A percentile compares a stretch with the other conserved stretches of the same genome.
Evolutionary conservation across 345 rosid genomes (phyloP).

Genomic region (Salix arbutifolia): DNA sequence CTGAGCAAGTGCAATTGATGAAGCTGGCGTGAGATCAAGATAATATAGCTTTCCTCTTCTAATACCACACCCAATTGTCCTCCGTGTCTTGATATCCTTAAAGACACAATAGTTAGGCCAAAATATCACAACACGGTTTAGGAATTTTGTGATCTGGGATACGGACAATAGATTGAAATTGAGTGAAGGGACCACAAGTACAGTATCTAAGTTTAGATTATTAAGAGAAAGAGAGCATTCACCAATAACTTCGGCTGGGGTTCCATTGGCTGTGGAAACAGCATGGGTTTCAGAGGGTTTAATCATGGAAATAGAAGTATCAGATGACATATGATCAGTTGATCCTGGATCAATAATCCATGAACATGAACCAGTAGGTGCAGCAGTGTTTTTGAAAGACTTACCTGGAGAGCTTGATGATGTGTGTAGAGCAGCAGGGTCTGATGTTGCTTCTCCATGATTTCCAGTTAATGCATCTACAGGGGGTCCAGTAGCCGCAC

Average conservation of each 20-base stretch:
- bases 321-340: constrained; percentile 7
- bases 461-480: too few relatives aligned
- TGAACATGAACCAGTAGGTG: not conserved
- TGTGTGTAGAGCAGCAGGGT: too few relatives aligned
- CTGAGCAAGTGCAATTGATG: not conserved
- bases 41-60: not conserved
- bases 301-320: not conserved
- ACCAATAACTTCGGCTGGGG: not conserved
- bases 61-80: constrained; percentile 6
- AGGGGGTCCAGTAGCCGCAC: too few relatives aligned
- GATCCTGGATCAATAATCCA: constrained; percentile 11
- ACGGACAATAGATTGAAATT: not conserved
- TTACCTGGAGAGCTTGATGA: not conserved
- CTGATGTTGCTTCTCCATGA: too few relatives aligned
- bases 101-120: constrained; percentile 7
- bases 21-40: not conserved
- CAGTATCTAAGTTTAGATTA: not conserved
- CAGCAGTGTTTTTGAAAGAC: not conserved
- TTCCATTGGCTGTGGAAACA: not conserved
- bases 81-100: not conserved
- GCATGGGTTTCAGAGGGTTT: not conserved
- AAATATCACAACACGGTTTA: constrained; percentile 2
- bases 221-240: not conserved
- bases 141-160: not conserved
- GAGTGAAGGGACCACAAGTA: not conserved